Base-by-base conservation (phyloP, 352 stramenopile genomes). In the Phytophthora tentaculata region DNA sequence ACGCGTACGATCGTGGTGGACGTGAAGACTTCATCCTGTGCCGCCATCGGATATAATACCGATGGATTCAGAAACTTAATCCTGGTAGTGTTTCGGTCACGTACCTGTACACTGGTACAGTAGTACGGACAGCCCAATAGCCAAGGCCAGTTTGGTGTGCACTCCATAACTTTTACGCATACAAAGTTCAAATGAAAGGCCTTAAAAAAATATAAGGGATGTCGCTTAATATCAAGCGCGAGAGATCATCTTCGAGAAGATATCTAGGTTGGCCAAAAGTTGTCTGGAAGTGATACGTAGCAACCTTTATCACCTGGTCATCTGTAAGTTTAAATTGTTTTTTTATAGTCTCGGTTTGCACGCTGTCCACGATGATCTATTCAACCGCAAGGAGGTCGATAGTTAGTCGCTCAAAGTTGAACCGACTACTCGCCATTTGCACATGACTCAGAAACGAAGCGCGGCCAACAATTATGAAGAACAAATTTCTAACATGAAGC, bases 1-100 rank as follows among this genome's bases (percentile, higher is more conserved):
- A 20, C 10, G 26, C 80, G 51, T 71, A 86, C 81, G 59, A 89
- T 66, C 10, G 54, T 64, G 52, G 70, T 26, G 49, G 53, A 73
- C n/a, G 62, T 82, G 23, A 89, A 69, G 67, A 78, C 56, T 39
- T 17, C 50, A 53, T 60, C 29, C 8, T 37, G 44, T 14, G 26
- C 50, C 10, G 28, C 41, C 41, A 59, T 61, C 22, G 49, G 26
- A 28, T 43, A 13, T 16, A 8, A 19, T 43, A 19, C 14, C 2
- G 29, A 37, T 37, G 29, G 29, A 37, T 14, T 14, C 29, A 37
- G 29, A 37, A 14, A 37, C 26, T 8, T 32, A 32, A n/a, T n/a
- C n/a, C n/a, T n/a, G n/a, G n/a, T n/a, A n/a, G n/a, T n/a, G n/a
- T n/a, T n/a, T n/a, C n/a, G n/a, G n/a, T n/a, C n/a, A n/a, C n/a